Conservation (phyloP, 192 early-diverging fungal species). For the Coemansia sp. region DNA sequence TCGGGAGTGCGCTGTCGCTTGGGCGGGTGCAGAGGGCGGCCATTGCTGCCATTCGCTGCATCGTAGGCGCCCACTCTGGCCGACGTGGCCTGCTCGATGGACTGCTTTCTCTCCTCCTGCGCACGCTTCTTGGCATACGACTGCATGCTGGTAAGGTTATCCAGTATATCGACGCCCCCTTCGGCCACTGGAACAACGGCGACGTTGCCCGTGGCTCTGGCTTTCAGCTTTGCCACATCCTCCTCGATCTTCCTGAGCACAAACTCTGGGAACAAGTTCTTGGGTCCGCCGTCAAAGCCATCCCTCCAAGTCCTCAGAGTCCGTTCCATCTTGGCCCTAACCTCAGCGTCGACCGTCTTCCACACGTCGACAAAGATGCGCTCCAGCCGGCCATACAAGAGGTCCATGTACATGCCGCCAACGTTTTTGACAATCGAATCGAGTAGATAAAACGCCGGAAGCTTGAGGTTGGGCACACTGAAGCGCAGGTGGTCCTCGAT, state of each 20-base stretch:
- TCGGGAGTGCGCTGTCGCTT: slow-evolving; percentile 24
- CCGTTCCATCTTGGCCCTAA: slow-evolving; percentile 69
- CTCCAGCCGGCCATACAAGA: slow-evolving; percentile 74
- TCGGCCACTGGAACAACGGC: not conserved
- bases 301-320: slow-evolving; percentile 82
- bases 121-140: slow-evolving; percentile 41
- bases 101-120: slow-evolving; percentile 26
- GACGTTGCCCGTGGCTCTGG: slow-evolving; percentile 14
- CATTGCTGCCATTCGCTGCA: not conserved
- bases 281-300: slow-evolving; percentile 52
- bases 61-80: slow-evolving; percentile 27
- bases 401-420: slow-evolving; percentile 68
- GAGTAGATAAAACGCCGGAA: slow-evolving; percentile 86
- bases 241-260: slow-evolving; percentile 48
- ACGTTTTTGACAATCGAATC: slow-evolving; percentile 98
- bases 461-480: slow-evolving; percentile 56
- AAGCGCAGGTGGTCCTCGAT: slow-evolving; percentile 58
- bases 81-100: slow-evolving; percentile 23
- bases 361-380: slow-evolving; percentile 75
- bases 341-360: slow-evolving; percentile 61
- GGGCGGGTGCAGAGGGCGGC: slow-evolving; percentile 3
- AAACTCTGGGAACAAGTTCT: slow-evolving; percentile 45
- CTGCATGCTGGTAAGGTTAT: slow-evolving; percentile 38
- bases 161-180: slow-evolving; percentile 23
- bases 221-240: slow-evolving; percentile 31